Conservation (phyloP, 257 asterid species). For the Solanum chaucha region DNA sequence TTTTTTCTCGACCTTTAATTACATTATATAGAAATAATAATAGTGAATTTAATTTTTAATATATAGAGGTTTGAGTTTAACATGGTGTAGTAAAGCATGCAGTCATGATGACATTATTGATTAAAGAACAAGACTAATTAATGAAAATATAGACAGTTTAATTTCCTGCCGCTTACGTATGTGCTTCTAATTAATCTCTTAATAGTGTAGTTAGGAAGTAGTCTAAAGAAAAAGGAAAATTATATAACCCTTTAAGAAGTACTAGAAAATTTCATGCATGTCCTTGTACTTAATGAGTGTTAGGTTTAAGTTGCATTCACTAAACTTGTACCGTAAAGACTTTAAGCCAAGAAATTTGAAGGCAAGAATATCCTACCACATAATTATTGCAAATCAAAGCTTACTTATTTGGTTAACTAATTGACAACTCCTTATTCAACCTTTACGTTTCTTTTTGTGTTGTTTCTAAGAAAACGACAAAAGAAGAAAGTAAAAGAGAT, state of each 20-base stretch:
- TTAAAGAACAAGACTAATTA: not conserved
- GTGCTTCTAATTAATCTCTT: not conserved
- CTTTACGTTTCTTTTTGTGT: not conserved
- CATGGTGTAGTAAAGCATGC: not conserved
- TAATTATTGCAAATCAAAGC: not conserved
- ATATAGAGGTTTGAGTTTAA: not conserved
- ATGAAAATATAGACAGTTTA: not conserved
- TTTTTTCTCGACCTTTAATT: not conserved
- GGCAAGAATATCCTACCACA: not conserved
- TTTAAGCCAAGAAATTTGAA: not conserved
- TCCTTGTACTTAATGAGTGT: not conserved
- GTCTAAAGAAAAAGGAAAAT: not conserved
- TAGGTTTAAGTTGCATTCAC: slow-evolving; percentile 1
- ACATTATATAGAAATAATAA: not conserved
- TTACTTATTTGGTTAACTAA: not conserved
- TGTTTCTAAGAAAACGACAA: not conserved
- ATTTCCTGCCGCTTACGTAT: not conserved
- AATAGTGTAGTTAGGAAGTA: not conserved
- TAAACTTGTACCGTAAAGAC: not conserved
- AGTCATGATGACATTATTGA: not conserved
- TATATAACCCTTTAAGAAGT: not conserved
- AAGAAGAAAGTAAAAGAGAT: not conserved
- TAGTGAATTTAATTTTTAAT: not conserved
- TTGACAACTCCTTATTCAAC: not conserved
- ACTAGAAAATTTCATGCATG: not conserved